These are phyloP conservation scores for Afroboletus lepidellus DNA, from an alignment of 1,284 basidiomycete species.

Conservation along the genomic window DNA sequence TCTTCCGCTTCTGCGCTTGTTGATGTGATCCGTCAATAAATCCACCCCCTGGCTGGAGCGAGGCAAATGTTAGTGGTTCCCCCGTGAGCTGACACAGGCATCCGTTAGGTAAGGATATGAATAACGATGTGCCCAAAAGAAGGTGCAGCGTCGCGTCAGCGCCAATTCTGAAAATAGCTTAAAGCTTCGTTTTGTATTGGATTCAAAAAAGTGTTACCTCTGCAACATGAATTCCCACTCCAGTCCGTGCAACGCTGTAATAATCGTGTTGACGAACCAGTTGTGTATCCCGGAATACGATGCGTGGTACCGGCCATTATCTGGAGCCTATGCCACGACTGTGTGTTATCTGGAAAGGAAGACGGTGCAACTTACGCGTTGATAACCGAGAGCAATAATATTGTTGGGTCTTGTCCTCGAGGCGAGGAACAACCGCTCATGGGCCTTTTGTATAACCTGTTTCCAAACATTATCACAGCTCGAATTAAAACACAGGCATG, in stretches of 20 bases:
- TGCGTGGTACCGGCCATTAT: slow-evolving; percentile 16
- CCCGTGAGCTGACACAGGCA: slow-evolving; percentile 82
- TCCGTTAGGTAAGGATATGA: slow-evolving; percentile 71
- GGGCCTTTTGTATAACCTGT: slow-evolving; percentile 61
- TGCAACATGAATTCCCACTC: slow-evolving; percentile 69
- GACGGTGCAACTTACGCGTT: slow-evolving; percentile 42
- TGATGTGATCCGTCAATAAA: slow-evolving; percentile 11
- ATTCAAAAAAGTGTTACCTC: slow-evolving; percentile 42
- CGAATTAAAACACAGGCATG: not conserved
- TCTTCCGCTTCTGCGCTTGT: slow-evolving; percentile 26
- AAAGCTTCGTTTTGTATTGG: not conserved
- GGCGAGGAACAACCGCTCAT: slow-evolving; percentile 48
- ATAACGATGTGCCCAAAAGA: slow-evolving; percentile 69
- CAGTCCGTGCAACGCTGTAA: slow-evolving; percentile 60
- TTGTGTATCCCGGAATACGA: slow-evolving; percentile 49
- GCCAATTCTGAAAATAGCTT: slow-evolving; percentile 55
- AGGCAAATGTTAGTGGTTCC: slow-evolving; percentile 54
- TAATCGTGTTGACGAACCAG: slow-evolving; percentile 70
- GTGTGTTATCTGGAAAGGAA: not conserved
- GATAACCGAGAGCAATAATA: slow-evolving; percentile 66
- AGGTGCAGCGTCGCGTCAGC: slow-evolving; percentile 71
- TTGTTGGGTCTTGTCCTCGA: slow-evolving; percentile 44
- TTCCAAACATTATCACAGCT: not conserved
- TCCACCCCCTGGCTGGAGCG: slow-evolving; percentile 26
- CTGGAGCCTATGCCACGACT: slow-evolving; percentile 12